A percentile compares a stretch with the other conserved stretches of the same genome.
phyloP scores from a whole-genome alignment of 306 rosid species.

The Acacia crassicarpa region DNA sequence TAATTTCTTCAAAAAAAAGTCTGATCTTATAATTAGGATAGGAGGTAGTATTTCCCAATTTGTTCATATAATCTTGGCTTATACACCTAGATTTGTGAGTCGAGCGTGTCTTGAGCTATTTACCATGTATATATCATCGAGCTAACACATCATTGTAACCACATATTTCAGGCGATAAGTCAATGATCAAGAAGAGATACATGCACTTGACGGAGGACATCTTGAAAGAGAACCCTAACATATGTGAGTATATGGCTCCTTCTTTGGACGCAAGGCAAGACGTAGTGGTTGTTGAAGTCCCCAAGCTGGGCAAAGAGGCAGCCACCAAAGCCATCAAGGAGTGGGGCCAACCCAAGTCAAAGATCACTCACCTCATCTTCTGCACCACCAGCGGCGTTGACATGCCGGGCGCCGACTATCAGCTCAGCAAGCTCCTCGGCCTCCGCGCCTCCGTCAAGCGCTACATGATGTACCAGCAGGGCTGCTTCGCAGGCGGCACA shows the following conservation, averaged over 20 bases:
- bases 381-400: not conserved
- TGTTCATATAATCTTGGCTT: not conserved
- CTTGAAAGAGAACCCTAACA: not conserved
- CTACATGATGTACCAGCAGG: constrained; percentile 12
- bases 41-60: not conserved
- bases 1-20: too few relatives aligned
- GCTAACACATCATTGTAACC: not conserved
- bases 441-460: not conserved
- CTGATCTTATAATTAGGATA: too few relatives aligned
- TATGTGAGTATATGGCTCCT: not conserved
- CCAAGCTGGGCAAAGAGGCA: not conserved
- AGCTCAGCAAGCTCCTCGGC: constrained; percentile 5
- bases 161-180: not conserved
- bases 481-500: constrained; percentile 2
- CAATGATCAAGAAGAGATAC: constrained; percentile 1
- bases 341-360: constrained; percentile 8
- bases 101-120: not conserved
- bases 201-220: not conserved
- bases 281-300: not conserved
- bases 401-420: constrained; percentile 6
- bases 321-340: constrained; percentile 4
- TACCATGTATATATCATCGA: not conserved
- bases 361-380: constrained; percentile 14
- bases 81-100: not conserved
- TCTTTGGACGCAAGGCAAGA: constrained; percentile 3